A percentile compares a stretch with the other conserved stretches of the same genome.
Evolutionary conservation across 2,329 filamentous ascomycete genomes (phyloP).

Genomic region (Leptographium lundbergii): DNA sequence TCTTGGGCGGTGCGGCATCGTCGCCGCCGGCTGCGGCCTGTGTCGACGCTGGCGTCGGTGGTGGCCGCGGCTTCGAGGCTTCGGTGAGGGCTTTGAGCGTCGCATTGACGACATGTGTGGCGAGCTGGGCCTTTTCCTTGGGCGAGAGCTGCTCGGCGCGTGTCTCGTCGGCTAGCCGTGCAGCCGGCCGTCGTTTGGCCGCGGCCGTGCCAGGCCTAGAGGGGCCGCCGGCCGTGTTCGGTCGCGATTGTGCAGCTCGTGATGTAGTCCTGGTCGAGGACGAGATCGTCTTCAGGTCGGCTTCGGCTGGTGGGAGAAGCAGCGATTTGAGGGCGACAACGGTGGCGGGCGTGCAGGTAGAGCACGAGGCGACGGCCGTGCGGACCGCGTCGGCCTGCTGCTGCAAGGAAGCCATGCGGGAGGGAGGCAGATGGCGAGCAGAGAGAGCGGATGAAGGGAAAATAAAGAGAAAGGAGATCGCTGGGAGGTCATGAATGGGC

Average conservation of each 20-base stretch:
- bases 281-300: slow-evolving; percentile 13
- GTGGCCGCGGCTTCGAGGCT: slow-evolving; percentile 39
- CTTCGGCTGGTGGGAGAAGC: slow-evolving; percentile 25
- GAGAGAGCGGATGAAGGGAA: slow-evolving; percentile 3
- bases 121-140: slow-evolving; percentile 53
- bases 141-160: slow-evolving; percentile 24
- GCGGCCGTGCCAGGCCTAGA: slow-evolving; percentile 15
- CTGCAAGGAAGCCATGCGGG: slow-evolving; percentile 24
- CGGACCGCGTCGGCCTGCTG: slow-evolving; percentile 33
- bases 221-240: slow-evolving; percentile 11
- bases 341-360: slow-evolving; percentile 35
- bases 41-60: slow-evolving; percentile 18
- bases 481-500: slow-evolving; percentile 10
- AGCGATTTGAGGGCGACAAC: slow-evolving; percentile 31
- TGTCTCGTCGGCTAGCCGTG: slow-evolving; percentile 7
- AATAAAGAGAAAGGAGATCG: slow-evolving; percentile 16
- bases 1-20: neutral
- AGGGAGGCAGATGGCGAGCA: neutral
- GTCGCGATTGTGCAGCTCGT: slow-evolving; percentile 11
- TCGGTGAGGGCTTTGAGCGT: slow-evolving; percentile 58
- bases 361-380: slow-evolving; percentile 29
- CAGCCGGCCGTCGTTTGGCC: slow-evolving; percentile 11
- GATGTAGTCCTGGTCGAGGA: slow-evolving; percentile 12
- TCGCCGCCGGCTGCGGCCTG: neutral
- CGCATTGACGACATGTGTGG: slow-evolving; percentile 61